Evolutionary conservation across 2,329 filamentous ascomycete genomes (phyloP).

Genomic region (Emmonsiellopsis sp.): DNA sequence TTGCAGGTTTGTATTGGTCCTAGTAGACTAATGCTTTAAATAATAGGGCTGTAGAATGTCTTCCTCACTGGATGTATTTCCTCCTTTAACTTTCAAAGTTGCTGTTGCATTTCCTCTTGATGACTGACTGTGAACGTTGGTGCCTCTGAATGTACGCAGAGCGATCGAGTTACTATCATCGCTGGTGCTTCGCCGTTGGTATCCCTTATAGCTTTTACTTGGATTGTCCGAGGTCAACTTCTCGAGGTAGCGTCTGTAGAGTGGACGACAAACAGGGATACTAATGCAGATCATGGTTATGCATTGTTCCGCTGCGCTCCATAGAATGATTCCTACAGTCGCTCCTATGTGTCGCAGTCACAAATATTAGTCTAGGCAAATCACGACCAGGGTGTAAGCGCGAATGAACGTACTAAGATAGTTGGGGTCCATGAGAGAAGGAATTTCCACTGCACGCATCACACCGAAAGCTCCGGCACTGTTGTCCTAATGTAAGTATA

Average conservation of each 20-base stretch:
- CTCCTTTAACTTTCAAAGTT: no score
- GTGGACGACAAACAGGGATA: neutral
- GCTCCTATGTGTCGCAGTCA: neutral
- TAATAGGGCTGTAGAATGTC: no score
- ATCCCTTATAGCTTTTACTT: neutral
- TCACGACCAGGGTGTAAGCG: neutral
- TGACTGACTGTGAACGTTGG: no score
- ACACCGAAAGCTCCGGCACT: neutral
- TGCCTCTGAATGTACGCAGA: no score
- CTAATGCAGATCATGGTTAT: neutral
- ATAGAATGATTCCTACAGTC: neutral
- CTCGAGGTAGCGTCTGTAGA: neutral
- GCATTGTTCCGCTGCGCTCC: neutral
- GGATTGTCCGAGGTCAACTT: neutral
- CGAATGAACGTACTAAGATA: neutral
- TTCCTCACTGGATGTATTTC: no score
- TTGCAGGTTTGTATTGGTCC: no score
- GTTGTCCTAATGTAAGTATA: neutral
- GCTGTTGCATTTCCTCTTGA: no score
- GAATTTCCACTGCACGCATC: neutral
- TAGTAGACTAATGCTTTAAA: no score
- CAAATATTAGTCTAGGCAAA: neutral
- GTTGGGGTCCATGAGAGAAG: neutral
- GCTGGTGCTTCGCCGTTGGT: no score
- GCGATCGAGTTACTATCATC: no score